phyloP scores from a whole-genome alignment of 345 rosid genomes.

The Lepidium aucheri region DNA sequence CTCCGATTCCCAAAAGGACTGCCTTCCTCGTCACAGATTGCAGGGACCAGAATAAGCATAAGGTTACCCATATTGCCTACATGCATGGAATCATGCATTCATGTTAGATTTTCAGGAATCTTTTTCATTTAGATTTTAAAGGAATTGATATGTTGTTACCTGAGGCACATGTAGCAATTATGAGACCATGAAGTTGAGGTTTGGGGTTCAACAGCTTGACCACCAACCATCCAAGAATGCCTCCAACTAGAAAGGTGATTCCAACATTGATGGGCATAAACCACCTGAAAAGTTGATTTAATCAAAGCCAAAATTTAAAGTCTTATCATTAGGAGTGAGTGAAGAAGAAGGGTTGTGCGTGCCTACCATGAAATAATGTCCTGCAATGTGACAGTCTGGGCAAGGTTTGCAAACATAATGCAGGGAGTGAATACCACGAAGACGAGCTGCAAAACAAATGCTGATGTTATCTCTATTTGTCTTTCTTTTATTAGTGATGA shows the following conservation, averaged over 20 bases:
- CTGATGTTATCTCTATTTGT: too few species aligned
- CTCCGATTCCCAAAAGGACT: conserved; percentile 62
- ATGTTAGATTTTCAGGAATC: not conserved
- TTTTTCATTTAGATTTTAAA: not conserved
- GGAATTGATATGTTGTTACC: conserved; percentile 33
- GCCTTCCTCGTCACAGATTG: conserved; percentile 73
- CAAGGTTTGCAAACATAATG: conserved; percentile 76
- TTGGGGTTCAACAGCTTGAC: conserved; percentile 69
- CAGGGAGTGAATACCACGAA: conserved; percentile 79
- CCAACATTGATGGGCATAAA: conserved; percentile 94
- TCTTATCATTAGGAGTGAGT: not conserved
- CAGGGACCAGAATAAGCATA: conserved; percentile 67
- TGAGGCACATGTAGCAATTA: conserved; percentile 76
- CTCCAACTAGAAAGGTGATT: conserved; percentile 71
- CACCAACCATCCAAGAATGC: conserved; percentile 75
- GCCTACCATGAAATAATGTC: conserved; percentile 82
- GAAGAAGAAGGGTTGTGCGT: not conserved
- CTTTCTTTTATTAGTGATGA: not conserved
- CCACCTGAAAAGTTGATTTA: conserved; percentile 53
- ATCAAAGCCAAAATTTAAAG: not conserved
- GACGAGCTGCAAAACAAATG: conserved; percentile 49
- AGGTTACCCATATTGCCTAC: conserved; percentile 90
- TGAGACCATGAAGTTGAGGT: conserved; percentile 75
- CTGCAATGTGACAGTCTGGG: conserved; percentile 72
- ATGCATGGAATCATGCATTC: not conserved